Percentiles rank a stretch among this genome's conserved stretches.
Conservation (phyloP, 2,329 filamentous ascomycete species). For the Colletotrichum sp. region DNA sequence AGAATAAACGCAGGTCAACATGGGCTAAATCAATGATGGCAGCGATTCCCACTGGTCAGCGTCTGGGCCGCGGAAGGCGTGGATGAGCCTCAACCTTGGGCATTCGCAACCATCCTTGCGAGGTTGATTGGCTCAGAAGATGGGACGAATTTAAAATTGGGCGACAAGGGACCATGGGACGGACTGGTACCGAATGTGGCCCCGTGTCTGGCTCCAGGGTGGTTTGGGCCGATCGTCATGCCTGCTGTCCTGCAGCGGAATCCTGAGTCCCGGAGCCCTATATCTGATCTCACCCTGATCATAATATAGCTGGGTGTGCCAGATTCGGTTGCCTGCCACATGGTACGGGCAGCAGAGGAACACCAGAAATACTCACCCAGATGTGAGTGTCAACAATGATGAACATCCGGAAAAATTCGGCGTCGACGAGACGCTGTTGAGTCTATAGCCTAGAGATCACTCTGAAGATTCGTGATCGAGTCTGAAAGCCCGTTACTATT, state of each 20-base stretch:
- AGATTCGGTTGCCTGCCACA: background rate
- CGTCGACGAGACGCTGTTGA: background rate
- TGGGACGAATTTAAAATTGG: conserved; percentile 22
- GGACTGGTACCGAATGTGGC: conserved; percentile 15
- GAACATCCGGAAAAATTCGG: background rate
- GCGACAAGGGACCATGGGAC: background rate
- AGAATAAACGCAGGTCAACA: background rate
- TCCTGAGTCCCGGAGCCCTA: conserved; percentile 17
- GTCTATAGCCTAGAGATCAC: background rate
- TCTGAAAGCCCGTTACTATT: background rate
- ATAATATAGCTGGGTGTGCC: conserved; percentile 5
- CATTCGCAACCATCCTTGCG: background rate
- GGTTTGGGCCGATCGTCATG: conserved; percentile 21
- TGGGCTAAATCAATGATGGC: background rate
- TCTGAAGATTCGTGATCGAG: background rate
- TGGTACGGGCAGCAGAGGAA: background rate
- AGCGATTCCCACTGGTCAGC: background rate
- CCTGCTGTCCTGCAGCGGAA: conserved; percentile 21
- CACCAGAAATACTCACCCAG: background rate
- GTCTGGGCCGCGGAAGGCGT: background rate
- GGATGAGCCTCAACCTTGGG: background rate
- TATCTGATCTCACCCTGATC: conserved; percentile 18
- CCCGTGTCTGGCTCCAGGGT: conserved; percentile 2
- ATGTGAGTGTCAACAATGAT: background rate
- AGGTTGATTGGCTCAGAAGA: conserved; percentile 16